A percentile compares a stretch with the other conserved stretches of the same genome.
Conservation (phyloP, 2,329 filamentous ascomycete genomes). For the Amylocarpus encephaloides region DNA sequence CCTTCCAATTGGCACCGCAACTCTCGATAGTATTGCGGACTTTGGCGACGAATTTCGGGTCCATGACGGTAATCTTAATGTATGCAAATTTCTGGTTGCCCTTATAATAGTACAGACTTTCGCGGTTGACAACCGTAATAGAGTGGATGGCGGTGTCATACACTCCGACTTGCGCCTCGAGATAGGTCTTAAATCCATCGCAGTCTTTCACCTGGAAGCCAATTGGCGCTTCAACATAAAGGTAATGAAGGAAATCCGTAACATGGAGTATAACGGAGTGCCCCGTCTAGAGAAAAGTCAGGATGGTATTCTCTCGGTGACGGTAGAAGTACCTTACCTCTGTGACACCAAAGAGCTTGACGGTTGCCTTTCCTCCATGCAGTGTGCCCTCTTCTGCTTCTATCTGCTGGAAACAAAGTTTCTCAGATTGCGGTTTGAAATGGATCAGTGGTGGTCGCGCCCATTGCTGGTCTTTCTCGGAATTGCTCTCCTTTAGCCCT, state of each 20-base stretch:
- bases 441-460: constrained; percentile 55
- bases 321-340: constrained; percentile 42
- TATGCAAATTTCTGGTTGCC: constrained; percentile 90
- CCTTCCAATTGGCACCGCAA: constrained; percentile 79
- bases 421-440: constrained; percentile 59
- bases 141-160: constrained; percentile 70
- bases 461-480: constrained; percentile 94
- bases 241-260: constrained; percentile 91
- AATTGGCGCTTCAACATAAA: constrained; percentile 84
- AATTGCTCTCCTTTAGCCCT: constrained; percentile 76
- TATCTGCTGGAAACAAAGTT: constrained; percentile 88
- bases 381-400: constrained; percentile 87
- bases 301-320: constrained; percentile 1
- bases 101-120: constrained; percentile 91
- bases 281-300: constrained; percentile 44
- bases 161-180: constrained; percentile 73
- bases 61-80: constrained; percentile 85
- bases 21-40: constrained; percentile 71
- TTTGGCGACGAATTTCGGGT: constrained; percentile 75
- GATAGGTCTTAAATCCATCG: constrained; percentile 67
- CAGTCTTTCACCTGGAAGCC: constrained; percentile 76
- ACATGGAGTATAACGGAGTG: constrained; percentile 94
- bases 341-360: constrained; percentile 93
- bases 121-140: constrained; percentile 73
- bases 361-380: constrained; percentile 65